Evolutionary conservation across 2,329 filamentous ascomycete species (phyloP).

Genomic region (Penicillium sp.): DNA sequence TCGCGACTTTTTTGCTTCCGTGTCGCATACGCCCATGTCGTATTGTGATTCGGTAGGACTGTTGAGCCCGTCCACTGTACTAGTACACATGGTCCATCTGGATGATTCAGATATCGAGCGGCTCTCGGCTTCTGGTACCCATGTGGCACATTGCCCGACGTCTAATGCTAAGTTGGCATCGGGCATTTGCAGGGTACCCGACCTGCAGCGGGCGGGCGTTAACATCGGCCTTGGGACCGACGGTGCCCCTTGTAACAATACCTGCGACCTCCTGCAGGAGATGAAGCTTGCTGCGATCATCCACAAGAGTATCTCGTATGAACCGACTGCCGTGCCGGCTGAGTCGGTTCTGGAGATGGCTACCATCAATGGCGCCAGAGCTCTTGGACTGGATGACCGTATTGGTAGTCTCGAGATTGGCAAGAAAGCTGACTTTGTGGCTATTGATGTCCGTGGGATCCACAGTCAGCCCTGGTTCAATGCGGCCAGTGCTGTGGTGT

Average conservation of each 20-base stretch:
- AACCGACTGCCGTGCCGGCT: constrained; percentile 46
- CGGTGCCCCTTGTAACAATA: constrained; percentile 54
- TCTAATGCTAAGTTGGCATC: constrained; percentile 55
- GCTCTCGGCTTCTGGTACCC: constrained; percentile 41
- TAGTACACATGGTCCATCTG: constrained; percentile 55
- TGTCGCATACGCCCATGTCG: constrained; percentile 42
- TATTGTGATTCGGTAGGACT: constrained; percentile 39
- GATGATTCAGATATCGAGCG: constrained; percentile 45
- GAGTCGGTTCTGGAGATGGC: constrained; percentile 52
- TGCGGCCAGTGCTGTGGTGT: constrained; percentile 44
- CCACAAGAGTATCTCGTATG: constrained; percentile 45
- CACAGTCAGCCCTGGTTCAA: constrained; percentile 42
- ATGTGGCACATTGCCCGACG: constrained; percentile 53
- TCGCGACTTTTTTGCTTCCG: constrained; percentile 37
- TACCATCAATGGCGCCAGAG: constrained; percentile 51
- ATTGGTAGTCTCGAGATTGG: constrained; percentile 43
- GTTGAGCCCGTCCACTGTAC: constrained; percentile 45
- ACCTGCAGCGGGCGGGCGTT: constrained; percentile 44
- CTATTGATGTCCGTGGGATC: constrained; percentile 31
- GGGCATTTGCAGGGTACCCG: constrained; percentile 49
- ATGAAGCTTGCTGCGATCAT: constrained; percentile 54
- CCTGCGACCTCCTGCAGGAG: constrained; percentile 53
- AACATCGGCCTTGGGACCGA: constrained; percentile 54
- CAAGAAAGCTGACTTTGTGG: constrained; percentile 46
- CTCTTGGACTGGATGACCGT: constrained; percentile 43